phyloP scores from a whole-genome alignment of 202 grass and related monocot species.

The Cymbopogon flexuosus region DNA sequence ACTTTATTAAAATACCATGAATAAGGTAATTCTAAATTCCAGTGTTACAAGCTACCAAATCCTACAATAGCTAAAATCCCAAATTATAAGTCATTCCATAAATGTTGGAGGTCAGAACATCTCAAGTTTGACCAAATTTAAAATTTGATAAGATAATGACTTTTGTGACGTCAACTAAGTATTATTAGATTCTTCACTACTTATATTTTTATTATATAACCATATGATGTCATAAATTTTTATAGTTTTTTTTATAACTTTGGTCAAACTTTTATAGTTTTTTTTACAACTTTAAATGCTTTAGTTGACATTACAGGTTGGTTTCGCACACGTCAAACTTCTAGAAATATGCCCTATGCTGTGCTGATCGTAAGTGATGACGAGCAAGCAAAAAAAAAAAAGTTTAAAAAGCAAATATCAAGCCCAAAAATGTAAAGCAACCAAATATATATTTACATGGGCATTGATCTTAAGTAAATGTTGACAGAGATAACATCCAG shows the following conservation, averaged over 20 bases:
- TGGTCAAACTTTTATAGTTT: too few relatives aligned
- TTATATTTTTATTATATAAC: too few relatives aligned
- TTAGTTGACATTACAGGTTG: background rate
- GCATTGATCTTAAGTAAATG: background rate
- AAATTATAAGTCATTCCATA: too few relatives aligned
- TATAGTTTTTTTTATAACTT: too few relatives aligned
- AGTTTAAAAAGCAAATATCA: background rate
- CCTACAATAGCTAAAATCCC: background rate
- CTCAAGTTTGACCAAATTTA: too few relatives aligned
- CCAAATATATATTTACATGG: slow-evolving; percentile 6
- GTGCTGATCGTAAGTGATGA: background rate
- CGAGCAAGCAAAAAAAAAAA: background rate
- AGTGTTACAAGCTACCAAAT: background rate
- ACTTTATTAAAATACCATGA: background rate
- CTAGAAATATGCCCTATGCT: background rate
- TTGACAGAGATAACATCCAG: background rate
- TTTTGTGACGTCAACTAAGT: too few relatives aligned
- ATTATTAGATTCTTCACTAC: too few relatives aligned
- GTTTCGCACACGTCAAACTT: background rate
- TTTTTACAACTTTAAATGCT: too few relatives aligned
- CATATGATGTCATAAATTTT: too few relatives aligned
- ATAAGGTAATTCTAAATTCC: background rate
- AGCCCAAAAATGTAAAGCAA: background rate
- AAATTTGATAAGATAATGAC: too few relatives aligned
- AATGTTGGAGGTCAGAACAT: too few relatives aligned